These are phyloP conservation scores for Plasmopara halstedii DNA, from an alignment of 352 stramenopile genomes.

Conservation along the genomic window DNA sequence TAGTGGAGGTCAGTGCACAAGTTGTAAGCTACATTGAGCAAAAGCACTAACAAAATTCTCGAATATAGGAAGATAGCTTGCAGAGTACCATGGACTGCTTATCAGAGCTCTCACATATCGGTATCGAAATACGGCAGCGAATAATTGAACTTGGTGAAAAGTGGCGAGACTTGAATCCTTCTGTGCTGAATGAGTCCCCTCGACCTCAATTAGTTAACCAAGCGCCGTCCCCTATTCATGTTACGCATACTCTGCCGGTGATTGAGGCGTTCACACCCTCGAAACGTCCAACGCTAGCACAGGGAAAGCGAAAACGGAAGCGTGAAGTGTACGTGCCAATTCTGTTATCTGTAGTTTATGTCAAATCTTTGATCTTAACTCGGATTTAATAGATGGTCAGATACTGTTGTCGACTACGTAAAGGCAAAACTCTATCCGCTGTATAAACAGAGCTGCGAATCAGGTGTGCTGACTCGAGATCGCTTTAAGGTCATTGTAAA, in stretches of 20 bases:
- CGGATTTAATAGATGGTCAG: conserved; percentile 27
- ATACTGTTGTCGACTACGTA: conserved; percentile 62
- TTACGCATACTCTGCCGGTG: conserved; percentile 21
- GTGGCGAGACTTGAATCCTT: conserved; percentile 38
- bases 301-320: conserved; percentile 37
- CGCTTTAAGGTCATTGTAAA: conserved; percentile 77
- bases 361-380: background rate
- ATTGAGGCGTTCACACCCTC: conserved; percentile 40
- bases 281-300: conserved; percentile 20
- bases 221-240: conserved; percentile 6
- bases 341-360: background rate
- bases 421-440: conserved; percentile 75
- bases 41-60: background rate
- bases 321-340: conserved; percentile 32
- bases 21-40: background rate
- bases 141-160: conserved; percentile 32
- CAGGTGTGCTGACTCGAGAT: conserved; percentile 56
- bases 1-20: conserved; percentile 40
- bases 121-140: conserved; percentile 29
- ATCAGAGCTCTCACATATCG: conserved; percentile 19
- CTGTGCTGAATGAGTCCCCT: conserved; percentile 6
- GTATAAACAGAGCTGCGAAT: conserved; percentile 51
- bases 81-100: conserved; percentile 29
- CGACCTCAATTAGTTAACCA: conserved; percentile 8
- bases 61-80: conserved; percentile 32